Evolutionary conservation across 495 filamentous ascomycete species (phyloP).

Genomic region (Clohesyomyces aquaticus): DNA sequence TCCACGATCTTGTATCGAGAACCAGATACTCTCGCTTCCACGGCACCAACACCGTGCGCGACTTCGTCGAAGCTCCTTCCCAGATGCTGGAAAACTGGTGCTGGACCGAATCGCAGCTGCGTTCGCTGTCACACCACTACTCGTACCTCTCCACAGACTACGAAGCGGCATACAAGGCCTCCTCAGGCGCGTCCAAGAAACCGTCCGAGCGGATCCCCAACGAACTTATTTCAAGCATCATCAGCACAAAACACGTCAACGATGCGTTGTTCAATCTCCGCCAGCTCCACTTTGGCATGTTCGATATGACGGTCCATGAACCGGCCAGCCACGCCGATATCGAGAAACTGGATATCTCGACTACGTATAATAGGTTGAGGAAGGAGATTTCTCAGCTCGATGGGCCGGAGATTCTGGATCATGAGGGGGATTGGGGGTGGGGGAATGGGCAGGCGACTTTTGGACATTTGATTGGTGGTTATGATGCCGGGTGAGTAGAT

Average conservation of each 20-base stretch:
- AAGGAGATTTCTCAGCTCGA: slow-evolving; percentile 66
- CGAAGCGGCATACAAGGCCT: slow-evolving; percentile 58
- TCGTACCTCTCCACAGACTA: slow-evolving; percentile 65
- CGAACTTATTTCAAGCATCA: slow-evolving; percentile 62
- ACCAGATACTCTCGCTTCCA: slow-evolving; percentile 74
- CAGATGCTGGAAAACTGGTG: slow-evolving; percentile 83
- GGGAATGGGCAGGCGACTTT: slow-evolving; percentile 71
- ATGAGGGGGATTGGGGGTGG: slow-evolving; percentile 58
- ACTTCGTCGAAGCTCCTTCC: slow-evolving; percentile 73
- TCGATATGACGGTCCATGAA: slow-evolving; percentile 57
- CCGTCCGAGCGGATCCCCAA: slow-evolving; percentile 63
- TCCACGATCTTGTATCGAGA: slow-evolving; percentile 69
- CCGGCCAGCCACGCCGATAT: slow-evolving; percentile 45
- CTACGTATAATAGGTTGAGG: slow-evolving; percentile 49
- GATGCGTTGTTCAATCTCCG: slow-evolving; percentile 69
- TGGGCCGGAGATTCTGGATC: slow-evolving; percentile 61
- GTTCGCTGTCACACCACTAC: slow-evolving; percentile 68
- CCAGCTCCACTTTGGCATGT: slow-evolving; percentile 72
- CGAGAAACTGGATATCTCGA: slow-evolving; percentile 44
- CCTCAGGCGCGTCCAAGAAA: slow-evolving; percentile 46
- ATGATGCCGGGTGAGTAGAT: slow-evolving; percentile 68
- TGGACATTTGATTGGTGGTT: slow-evolving; percentile 72
- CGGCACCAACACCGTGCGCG: slow-evolving; percentile 70
- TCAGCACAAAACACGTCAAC: slow-evolving; percentile 72
- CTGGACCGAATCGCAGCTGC: slow-evolving; percentile 70